Evolutionary conservation across 163 green algal genomes (phyloP).

Genomic region (Scenedesmus sp.): DNA sequence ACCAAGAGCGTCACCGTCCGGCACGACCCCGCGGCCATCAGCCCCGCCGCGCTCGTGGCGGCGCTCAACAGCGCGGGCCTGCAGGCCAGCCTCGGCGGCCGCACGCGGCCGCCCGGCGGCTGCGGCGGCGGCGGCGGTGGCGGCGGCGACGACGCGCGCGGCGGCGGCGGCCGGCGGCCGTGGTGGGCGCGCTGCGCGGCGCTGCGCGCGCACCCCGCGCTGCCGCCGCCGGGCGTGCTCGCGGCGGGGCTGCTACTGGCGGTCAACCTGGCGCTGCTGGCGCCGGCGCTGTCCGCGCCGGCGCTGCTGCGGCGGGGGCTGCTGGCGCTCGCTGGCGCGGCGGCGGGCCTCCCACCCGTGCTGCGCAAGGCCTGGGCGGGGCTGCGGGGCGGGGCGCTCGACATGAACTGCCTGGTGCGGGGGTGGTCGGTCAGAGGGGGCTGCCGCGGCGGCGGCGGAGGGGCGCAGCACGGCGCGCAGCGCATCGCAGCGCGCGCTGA

Average conservation of each 20-base stretch:
- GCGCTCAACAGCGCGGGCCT: constrained; percentile 73
- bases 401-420: constrained; percentile 45
- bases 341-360: constrained; percentile 27
- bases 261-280: constrained; percentile 14
- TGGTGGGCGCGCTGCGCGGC: neutral
- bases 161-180: neutral
- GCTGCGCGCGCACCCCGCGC: neutral
- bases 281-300: neutral
- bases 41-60: constrained; percentile 59
- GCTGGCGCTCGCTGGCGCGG: constrained; percentile 28
- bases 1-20: constrained; percentile 68
- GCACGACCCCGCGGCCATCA: constrained; percentile 54
- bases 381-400: constrained; percentile 20
- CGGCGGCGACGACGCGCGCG: neutral
- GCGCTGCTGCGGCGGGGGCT: constrained; percentile 27
- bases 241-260: constrained; percentile 11
- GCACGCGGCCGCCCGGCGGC: neutral
- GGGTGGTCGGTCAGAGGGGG: no score
- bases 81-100: constrained; percentile 54
- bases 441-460: no score
- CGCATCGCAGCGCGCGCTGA: no score
- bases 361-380: constrained; percentile 37
- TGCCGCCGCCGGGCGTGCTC: constrained; percentile 27
- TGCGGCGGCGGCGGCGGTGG: neutral
- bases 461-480: no score